phyloP scores from a whole-genome alignment of 805 yeast species.

The Candida suzukii region DNA sequence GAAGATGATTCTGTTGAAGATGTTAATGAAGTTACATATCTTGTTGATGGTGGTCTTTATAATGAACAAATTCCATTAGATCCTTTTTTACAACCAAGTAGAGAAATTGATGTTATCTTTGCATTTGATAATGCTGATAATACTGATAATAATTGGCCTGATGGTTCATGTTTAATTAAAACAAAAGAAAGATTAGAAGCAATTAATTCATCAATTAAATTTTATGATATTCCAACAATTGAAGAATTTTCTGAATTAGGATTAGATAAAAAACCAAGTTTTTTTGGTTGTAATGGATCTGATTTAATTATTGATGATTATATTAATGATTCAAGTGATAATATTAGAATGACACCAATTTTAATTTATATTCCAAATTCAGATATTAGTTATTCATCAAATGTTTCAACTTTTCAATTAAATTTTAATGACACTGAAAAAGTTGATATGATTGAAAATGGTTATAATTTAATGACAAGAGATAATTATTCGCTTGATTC shows the following conservation, averaged over 20 bases:
- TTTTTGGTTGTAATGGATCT: conserved; percentile 73
- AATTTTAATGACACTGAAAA: conserved; percentile 47
- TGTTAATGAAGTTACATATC: conserved; percentile 9
- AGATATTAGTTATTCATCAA: conserved; percentile 51
- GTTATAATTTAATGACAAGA: conserved; percentile 59
- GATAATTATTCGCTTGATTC: conserved; percentile 51
- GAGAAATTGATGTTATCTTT: conserved; percentile 55
- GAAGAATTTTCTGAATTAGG: conserved; percentile 50
- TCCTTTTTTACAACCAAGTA: conserved; percentile 52
- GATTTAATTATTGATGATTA: conserved; percentile 36
- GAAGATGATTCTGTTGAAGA: conserved; percentile 21
- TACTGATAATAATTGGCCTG: conserved; percentile 52
- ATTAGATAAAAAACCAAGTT: conserved; percentile 57
- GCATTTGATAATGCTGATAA: conserved; percentile 64
- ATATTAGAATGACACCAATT: conserved; percentile 49
- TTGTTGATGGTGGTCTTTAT: conserved; percentile 27
- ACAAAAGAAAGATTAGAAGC: conserved; percentile 42
- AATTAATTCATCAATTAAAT: conserved; percentile 42
- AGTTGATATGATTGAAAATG: conserved; percentile 56
- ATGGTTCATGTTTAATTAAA: conserved; percentile 47
- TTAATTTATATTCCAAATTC: conserved; percentile 69
- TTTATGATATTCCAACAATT: conserved; percentile 68
- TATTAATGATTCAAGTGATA: too few relatives aligned
- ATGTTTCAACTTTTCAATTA: conserved; percentile 55
- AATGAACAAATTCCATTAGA: conserved; percentile 56